Conservation (phyloP, 1,139 yeast genomes). For the Lodderomyces theae region DNA sequence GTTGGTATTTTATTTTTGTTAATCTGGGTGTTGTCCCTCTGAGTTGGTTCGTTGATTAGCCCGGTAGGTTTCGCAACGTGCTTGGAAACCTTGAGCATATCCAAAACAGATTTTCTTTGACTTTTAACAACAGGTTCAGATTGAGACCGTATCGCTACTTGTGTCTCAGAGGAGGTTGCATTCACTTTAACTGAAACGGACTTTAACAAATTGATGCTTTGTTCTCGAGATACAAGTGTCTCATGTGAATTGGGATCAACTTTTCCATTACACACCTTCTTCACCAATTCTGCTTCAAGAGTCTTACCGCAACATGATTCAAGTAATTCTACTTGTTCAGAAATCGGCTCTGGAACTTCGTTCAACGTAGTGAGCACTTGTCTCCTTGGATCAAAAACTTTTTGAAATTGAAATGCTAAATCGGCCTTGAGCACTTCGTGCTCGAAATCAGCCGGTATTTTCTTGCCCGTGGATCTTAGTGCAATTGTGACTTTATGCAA, state of each 20-base stretch:
- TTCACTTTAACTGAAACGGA: slow-evolving; percentile 23
- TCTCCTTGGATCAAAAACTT: slow-evolving; percentile 71
- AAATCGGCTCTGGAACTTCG: slow-evolving; percentile 46
- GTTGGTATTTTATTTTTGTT: background rate
- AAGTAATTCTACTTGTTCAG: slow-evolving; percentile 34
- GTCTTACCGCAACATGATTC: slow-evolving; percentile 65
- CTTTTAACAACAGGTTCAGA: slow-evolving; percentile 9
- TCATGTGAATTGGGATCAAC: slow-evolving; percentile 64
- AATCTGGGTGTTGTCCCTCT: background rate
- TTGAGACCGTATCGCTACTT: slow-evolving; percentile 7
- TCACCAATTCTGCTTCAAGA: slow-evolving; percentile 46
- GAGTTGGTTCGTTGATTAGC: background rate
- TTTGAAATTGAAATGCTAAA: slow-evolving; percentile 79
- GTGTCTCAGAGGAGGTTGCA: background rate
- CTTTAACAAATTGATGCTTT: slow-evolving; percentile 24
- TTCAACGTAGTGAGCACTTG: slow-evolving; percentile 55
- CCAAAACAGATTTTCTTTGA: slow-evolving; percentile 11
- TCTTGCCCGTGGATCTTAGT: slow-evolving; percentile 62
- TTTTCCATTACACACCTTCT: slow-evolving; percentile 59
- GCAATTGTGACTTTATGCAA: slow-evolving; percentile 57
- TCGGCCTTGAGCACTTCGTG: slow-evolving; percentile 66
- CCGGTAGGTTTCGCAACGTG: background rate
- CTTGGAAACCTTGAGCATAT: slow-evolving; percentile 10
- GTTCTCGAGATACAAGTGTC: slow-evolving; percentile 47
- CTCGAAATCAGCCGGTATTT: slow-evolving; percentile 57